These are phyloP conservation scores for Linnemannia zychae DNA, from an alignment of 192 early-diverging fungal species.

Conservation along the genomic window DNA sequence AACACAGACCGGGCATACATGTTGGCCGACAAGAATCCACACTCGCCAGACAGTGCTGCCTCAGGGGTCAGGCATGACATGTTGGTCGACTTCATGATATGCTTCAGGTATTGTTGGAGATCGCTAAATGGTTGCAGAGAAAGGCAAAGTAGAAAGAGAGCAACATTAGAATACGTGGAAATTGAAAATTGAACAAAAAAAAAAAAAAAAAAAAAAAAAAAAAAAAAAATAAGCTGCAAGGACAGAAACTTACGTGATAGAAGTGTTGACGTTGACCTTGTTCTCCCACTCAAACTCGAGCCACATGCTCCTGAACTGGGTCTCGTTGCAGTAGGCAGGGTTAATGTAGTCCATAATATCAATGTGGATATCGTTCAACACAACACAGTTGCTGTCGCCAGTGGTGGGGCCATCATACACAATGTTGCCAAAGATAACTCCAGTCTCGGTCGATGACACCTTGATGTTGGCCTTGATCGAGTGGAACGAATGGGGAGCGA, in stretches of 20 bases:
- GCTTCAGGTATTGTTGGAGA: conserved; percentile 87
- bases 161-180: neutral
- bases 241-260: conserved; percentile 74
- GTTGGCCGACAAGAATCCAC: conserved; percentile 98
- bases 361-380: conserved; percentile 98
- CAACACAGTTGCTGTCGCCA: conserved; percentile 92
- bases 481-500: conserved; percentile 94
- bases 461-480: conserved; percentile 98
- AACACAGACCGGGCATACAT: conserved; percentile 97
- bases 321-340: conserved; percentile 89
- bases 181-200: too few species aligned
- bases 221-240: neutral
- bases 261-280: conserved; percentile 98
- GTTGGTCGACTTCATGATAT: conserved; percentile 97
- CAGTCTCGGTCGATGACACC: conserved; percentile 98
- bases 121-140: conserved; percentile 65
- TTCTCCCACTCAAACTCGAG: conserved; percentile 99
- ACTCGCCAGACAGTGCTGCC: conserved; percentile 91
- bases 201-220: neutral
- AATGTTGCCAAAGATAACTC: conserved; percentile 98
- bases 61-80: conserved; percentile 99
- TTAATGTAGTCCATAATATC: conserved; percentile 99
- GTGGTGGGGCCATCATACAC: conserved; percentile 97
- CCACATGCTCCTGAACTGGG: conserved; percentile 98
- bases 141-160: neutral